These are phyloP conservation scores for Dothideomycetidae sp. DNA, from an alignment of 2,329 filamentous ascomycete genomes.

Conservation along the genomic window DNA sequence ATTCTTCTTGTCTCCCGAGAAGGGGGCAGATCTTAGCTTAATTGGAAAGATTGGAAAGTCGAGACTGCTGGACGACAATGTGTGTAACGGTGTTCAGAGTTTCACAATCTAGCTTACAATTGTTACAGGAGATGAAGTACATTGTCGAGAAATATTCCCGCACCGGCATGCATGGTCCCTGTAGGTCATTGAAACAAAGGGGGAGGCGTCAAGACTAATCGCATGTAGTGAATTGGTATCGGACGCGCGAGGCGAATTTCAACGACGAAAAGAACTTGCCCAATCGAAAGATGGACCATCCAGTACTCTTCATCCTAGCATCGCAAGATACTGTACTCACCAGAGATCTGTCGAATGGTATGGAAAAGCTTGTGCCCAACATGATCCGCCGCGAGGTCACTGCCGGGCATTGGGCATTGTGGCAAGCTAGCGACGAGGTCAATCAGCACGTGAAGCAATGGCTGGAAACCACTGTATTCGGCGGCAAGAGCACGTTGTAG, in stretches of 20 bases:
- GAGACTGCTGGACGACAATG: slow-evolving; percentile 47
- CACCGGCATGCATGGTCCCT: slow-evolving; percentile 60
- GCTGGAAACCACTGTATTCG: slow-evolving; percentile 43
- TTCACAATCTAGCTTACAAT: slow-evolving; percentile 1
- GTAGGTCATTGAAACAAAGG: slow-evolving; percentile 32
- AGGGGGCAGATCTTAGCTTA: slow-evolving; percentile 51
- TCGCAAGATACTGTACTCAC: slow-evolving; percentile 58
- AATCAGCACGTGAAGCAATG: slow-evolving; percentile 57
- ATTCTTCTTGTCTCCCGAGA: slow-evolving; percentile 41
- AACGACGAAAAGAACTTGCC: slow-evolving; percentile 50
- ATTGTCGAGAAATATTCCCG: slow-evolving; percentile 60
- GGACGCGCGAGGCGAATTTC: slow-evolving; percentile 56
- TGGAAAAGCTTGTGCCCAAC: slow-evolving; percentile 53
- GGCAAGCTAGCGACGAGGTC: slow-evolving; percentile 54
- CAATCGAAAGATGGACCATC: slow-evolving; percentile 33
- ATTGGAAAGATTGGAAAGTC: slow-evolving; percentile 43
- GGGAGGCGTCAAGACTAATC: not conserved
- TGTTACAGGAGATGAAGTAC: slow-evolving; percentile 49
- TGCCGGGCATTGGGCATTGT: slow-evolving; percentile 69
- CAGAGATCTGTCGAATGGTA: slow-evolving; percentile 53
- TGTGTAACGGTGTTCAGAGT: no score
- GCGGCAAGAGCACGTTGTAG: slow-evolving; percentile 32
- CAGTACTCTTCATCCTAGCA: slow-evolving; percentile 62
- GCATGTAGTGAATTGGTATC: slow-evolving; percentile 66
- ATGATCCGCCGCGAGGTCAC: slow-evolving; percentile 53